A percentile compares a stretch with the other conserved stretches of the same genome.
Conservation (phyloP, 805 yeast species). For the Saturnispora saitoi region DNA sequence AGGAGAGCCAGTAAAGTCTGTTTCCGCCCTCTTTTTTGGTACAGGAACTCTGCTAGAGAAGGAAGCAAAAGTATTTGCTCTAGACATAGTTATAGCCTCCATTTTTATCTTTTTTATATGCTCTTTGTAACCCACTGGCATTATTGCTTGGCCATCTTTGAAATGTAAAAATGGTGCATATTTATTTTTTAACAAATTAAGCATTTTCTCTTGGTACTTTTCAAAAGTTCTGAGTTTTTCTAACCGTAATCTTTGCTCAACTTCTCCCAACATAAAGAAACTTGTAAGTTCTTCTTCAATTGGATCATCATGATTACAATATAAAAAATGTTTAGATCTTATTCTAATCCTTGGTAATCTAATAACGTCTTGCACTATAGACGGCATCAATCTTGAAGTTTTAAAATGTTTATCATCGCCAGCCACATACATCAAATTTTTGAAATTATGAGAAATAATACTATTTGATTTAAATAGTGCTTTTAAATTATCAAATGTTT, state of each 20-base stretch:
- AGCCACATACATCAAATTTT: conserved; percentile 18
- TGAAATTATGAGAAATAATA: conserved; percentile 36
- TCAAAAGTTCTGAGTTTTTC: conserved; percentile 33
- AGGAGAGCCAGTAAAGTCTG: conserved; percentile 9
- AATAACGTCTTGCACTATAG: conserved; percentile 32
- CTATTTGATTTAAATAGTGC: conserved; percentile 60
- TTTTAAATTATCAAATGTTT: conserved; percentile 72
- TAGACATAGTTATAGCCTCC: neutral
- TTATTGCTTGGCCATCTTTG: conserved; percentile 8
- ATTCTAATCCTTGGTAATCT: conserved; percentile 51
- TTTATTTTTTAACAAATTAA: conserved; percentile 27
- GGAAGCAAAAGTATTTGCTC: conserved; percentile 3
- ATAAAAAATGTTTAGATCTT: conserved; percentile 45
- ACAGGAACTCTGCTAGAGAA: neutral
- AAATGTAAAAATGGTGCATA: conserved; percentile 19
- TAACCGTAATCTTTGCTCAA: conserved; percentile 57
- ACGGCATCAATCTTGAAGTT: conserved; percentile 26
- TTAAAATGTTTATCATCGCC: conserved; percentile 23
- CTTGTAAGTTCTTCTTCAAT: conserved; percentile 68
- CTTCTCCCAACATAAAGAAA: conserved; percentile 54
- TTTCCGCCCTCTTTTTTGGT: neutral
- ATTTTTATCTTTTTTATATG: neutral
- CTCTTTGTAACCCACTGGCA: conserved; percentile 8
- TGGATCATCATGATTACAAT: conserved; percentile 80
- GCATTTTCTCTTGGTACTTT: conserved; percentile 16